Conservation (phyloP, 768 basidiomycete genomes). For the Filobasidium floriforme region DNA sequence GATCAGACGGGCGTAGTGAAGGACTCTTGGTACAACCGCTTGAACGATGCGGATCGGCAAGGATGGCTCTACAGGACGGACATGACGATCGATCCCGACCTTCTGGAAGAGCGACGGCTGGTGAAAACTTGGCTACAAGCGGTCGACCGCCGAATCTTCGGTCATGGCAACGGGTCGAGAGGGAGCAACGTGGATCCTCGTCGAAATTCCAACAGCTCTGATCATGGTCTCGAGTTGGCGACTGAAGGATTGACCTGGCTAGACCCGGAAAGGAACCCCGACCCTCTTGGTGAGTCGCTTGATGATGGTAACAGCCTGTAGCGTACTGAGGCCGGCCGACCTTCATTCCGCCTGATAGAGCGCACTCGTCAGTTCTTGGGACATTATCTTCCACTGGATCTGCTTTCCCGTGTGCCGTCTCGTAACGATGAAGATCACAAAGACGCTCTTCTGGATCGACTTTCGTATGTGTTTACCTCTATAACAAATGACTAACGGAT, state of each 20-base stretch:
- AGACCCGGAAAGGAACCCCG: constrained; percentile 17
- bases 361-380: constrained; percentile 33
- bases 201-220: too few species aligned
- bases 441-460: constrained; percentile 23
- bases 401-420: constrained; percentile 26
- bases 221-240: too few species aligned
- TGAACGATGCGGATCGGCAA: constrained; percentile 7
- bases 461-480: constrained; percentile 31
- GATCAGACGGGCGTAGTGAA: constrained; percentile 1
- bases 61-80: constrained; percentile 21
- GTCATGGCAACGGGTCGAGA: background rate
- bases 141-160: constrained; percentile 12
- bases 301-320: too few species aligned
- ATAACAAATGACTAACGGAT: too few species aligned
- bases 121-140: constrained; percentile 3
- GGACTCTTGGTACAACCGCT: constrained; percentile 21
- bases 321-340: background rate
- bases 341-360: constrained; percentile 21
- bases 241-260: background rate
- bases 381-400: constrained; percentile 29
- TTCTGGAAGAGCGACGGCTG: constrained; percentile 7
- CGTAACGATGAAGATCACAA: constrained; percentile 6
- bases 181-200: too few species aligned
- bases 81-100: background rate
- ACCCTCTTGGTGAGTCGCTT: constrained; percentile 10